phyloP scores from a whole-genome alignment of 1,284 basidiomycete genomes.

The Athelia psychrophila region DNA sequence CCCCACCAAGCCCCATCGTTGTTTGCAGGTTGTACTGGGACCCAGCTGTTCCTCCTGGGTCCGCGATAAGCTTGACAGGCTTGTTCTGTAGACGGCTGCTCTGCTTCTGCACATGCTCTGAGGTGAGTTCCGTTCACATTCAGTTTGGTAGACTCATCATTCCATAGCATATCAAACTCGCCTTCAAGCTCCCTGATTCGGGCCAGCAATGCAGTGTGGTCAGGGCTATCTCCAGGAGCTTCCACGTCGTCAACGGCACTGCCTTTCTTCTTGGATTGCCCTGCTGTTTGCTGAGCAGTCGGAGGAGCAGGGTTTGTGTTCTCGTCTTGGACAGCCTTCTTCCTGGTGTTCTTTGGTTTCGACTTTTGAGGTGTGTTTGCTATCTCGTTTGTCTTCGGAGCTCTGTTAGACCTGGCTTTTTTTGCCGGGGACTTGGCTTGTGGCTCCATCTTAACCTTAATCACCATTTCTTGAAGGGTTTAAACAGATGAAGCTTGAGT shows the following conservation, averaged over 20 bases:
- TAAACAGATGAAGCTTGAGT: too few relatives aligned
- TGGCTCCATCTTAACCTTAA: too few relatives aligned
- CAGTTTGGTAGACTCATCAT: background rate
- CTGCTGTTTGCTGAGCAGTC: background rate
- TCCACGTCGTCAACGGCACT: background rate
- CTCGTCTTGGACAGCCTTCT: too few relatives aligned
- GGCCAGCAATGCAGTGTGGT: background rate
- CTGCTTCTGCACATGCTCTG: too few relatives aligned
- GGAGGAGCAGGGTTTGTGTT: too few relatives aligned
- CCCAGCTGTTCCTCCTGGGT: background rate
- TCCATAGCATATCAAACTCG: too few relatives aligned
- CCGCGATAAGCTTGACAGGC: slow-evolving; percentile 1
- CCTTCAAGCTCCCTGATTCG: background rate
- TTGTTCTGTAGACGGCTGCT: too few relatives aligned
- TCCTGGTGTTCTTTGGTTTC: too few relatives aligned
- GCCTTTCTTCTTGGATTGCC: background rate
- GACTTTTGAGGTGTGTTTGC: background rate
- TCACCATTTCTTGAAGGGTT: too few relatives aligned
- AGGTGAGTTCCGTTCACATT: background rate
- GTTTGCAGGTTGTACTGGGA: background rate
- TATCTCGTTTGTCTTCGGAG: background rate
- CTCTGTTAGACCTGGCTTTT: background rate
- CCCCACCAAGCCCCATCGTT: background rate
- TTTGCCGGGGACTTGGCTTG: too few relatives aligned
- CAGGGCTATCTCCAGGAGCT: background rate